phyloP scores from a whole-genome alignment of 202 grass and related monocot genomes.

The Elaeis oleifera region DNA sequence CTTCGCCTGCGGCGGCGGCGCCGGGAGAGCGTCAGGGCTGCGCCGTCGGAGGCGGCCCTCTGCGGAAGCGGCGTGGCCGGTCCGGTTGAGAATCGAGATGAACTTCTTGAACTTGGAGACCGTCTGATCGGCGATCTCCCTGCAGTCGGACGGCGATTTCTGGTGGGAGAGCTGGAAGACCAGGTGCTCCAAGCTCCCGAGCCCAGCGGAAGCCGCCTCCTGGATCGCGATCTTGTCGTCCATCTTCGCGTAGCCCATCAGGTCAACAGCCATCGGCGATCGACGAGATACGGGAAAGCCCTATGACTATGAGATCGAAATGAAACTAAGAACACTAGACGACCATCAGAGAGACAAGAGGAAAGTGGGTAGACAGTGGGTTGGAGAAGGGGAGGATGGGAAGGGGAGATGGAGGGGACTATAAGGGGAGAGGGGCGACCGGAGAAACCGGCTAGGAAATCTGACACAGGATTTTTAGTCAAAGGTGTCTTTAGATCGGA shows the following conservation, averaged over 20 bases:
- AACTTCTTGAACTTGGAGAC: constrained; percentile 23
- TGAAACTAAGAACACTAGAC: too few species aligned
- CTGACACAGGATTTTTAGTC: too few species aligned
- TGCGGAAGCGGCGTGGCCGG: constrained; percentile 20
- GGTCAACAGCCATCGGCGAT: constrained; percentile 5
- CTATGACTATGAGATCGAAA: too few species aligned
- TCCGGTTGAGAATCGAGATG: constrained; percentile 20
- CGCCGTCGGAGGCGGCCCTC: not conserved
- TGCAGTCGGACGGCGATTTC: not conserved
- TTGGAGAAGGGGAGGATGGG: too few species aligned
- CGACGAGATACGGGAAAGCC: too few species aligned
- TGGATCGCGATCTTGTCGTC: constrained; percentile 16
- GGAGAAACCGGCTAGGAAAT: too few species aligned
- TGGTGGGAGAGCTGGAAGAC: constrained; percentile 6
- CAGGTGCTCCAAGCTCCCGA: constrained; percentile 20
- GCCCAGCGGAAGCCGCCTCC: constrained; percentile 2
- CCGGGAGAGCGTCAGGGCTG: constrained; percentile 1
- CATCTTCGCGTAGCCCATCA: constrained; percentile 5
- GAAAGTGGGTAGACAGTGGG: too few species aligned
- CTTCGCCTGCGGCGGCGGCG: not conserved
- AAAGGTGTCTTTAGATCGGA: too few species aligned
- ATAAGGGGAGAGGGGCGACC: too few species aligned
- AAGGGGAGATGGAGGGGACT: too few species aligned
- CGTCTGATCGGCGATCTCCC: constrained; percentile 7
- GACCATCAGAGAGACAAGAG: too few species aligned